Evolutionary conservation across 2,329 filamentous ascomycete species (phyloP), one percentile per base, ranked within the genome.

Genomic region (Podosphaera leucotricha): DNA sequence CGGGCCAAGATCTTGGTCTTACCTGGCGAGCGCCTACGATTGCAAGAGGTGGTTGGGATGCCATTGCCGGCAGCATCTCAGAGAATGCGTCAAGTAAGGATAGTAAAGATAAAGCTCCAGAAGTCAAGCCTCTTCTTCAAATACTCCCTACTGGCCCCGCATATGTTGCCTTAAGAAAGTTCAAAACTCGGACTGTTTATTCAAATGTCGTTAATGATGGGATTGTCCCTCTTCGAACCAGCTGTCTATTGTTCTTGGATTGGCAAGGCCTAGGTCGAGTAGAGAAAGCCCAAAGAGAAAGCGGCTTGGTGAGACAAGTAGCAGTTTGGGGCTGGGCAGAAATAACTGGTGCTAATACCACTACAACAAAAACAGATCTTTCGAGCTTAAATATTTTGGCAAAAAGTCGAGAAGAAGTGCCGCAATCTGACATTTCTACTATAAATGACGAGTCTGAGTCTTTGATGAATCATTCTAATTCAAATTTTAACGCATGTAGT

Each of bases 131-230:
- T 2, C 64, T 95, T 33, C 63, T 95, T 18, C 72, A 87, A 18
- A 92, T 95, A 49, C 62, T 95, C 20, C 87, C 90, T 0, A 92
- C 83, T 6, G 87, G 87, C 0, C 86, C 87, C 15, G 90, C 87
- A 6, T 86, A 94, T 59, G 72, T 75, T 44, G 87, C 86, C 1
- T 63, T 95, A 36, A 77, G 80, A 57, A 84, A 82, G 61, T 95
- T 95, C 59, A 70, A 83, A 19, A 92, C 92, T 58, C 71, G 87
- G 15, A 95, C 90, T 0, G 68, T 94, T 1, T 95, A 95, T 59
- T 93, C 86, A 1, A 95, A 95, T 55, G 86, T 95, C 11, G 87
- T 95, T 52, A 95, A 95, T 56, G 87, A 95, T 61, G 87, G 86
- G 2, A 94, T 98, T 52, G 90, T 98, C 3, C 90, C 90, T 2